Evolutionary conservation across 148 eudicot species (phyloP).

Genomic region (Suaeda aralocaspica): DNA sequence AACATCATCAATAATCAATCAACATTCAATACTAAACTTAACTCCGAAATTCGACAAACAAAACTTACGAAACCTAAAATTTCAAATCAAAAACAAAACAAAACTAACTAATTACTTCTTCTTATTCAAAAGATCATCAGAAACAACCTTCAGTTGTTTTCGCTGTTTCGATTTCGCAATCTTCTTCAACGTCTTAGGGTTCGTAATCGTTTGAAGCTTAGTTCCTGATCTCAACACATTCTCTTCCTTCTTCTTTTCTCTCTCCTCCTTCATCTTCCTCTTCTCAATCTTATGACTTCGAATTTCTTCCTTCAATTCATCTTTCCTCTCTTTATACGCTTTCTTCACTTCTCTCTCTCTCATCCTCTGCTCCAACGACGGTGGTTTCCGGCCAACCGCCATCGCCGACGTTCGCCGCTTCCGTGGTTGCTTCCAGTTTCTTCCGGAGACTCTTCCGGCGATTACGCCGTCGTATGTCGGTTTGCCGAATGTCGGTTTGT

Average conservation of each 20-base stretch:
- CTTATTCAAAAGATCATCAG: slow-evolving; percentile 58
- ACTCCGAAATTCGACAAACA: neutral
- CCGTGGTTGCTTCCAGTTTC: slow-evolving; percentile 77
- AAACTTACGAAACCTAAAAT: neutral
- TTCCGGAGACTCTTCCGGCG: slow-evolving; percentile 78
- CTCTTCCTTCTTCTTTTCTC: slow-evolving; percentile 39
- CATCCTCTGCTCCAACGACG: slow-evolving; percentile 24
- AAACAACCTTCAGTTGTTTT: slow-evolving; percentile 69
- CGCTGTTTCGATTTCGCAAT: slow-evolving; percentile 68
- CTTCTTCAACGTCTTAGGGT: slow-evolving; percentile 85
- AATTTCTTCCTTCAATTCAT: slow-evolving; percentile 36
- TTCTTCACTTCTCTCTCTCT: slow-evolving; percentile 48
- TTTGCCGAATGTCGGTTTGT: slow-evolving; percentile 60
- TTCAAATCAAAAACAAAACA: neutral
- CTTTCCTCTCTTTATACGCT: slow-evolving; percentile 50
- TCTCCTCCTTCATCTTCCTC: slow-evolving; percentile 31
- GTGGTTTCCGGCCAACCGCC: slow-evolving; percentile 32
- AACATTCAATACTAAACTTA: neutral
- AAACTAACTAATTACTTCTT: neutral
- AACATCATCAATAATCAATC: neutral
- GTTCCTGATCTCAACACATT: slow-evolving; percentile 60
- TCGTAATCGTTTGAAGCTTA: slow-evolving; percentile 74
- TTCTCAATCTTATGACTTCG: slow-evolving; percentile 26
- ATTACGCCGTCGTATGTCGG: slow-evolving; percentile 92
- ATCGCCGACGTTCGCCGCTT: slow-evolving; percentile 53